phyloP scores from a whole-genome alignment of 805 yeast genomes.

The Candida ortonii region DNA sequence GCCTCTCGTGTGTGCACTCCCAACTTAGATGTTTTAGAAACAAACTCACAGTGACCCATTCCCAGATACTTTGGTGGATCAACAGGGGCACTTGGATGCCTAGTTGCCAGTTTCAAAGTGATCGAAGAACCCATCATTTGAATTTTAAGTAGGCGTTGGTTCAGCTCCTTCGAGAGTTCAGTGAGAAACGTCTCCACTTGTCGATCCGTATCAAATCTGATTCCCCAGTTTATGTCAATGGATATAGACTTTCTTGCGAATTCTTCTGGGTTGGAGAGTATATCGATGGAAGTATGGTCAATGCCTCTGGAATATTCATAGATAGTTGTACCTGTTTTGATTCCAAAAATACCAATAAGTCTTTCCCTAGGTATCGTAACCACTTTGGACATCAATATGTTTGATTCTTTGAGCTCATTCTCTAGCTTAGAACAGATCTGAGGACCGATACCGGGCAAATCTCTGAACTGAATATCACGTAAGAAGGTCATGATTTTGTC shows the following conservation, averaged over 20 bases:
- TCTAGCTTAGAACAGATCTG: constrained; percentile 47
- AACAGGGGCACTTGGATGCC: constrained; percentile 66
- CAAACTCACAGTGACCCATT: constrained; percentile 72
- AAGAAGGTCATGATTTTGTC: constrained; percentile 34
- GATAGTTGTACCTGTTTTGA: constrained; percentile 65
- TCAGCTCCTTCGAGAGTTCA: constrained; percentile 57
- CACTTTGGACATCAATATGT: constrained; percentile 40
- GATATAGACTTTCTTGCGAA: constrained; percentile 73
- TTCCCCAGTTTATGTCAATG: constrained; percentile 90
- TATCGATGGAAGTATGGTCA: constrained; percentile 59
- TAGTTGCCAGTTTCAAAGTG: constrained; percentile 60
- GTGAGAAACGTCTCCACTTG: constrained; percentile 67
- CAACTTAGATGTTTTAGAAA: constrained; percentile 54
- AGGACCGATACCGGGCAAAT: constrained; percentile 64
- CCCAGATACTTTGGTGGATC: constrained; percentile 81
- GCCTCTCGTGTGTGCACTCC: constrained; percentile 59
- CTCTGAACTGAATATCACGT: constrained; percentile 35
- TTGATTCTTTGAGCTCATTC: constrained; percentile 27
- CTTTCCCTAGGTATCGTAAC: constrained; percentile 31
- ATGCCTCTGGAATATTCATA: constrained; percentile 60
- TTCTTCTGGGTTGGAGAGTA: constrained; percentile 46
- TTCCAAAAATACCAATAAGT: constrained; percentile 56
- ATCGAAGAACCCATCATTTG: constrained; percentile 53
- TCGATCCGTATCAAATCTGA: constrained; percentile 57
- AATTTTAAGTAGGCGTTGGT: constrained; percentile 46